Evolutionary conservation across 805 yeast genomes (phyloP), one percentile per base, ranked within the genome.

Genomic region (Ascoidea asiatica): DNA sequence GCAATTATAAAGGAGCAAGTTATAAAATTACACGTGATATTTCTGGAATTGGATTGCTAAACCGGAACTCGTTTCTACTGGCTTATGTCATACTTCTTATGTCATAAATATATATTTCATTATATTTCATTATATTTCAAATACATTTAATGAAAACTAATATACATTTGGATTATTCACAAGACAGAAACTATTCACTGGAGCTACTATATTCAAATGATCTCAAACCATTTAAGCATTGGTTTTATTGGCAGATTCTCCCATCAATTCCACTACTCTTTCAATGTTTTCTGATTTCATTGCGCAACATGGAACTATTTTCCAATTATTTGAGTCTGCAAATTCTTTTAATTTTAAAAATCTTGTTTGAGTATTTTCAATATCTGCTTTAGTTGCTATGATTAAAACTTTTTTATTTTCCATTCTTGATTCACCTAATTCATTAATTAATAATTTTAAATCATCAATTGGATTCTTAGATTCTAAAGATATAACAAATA

Each of bases 311-410:
- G 97, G 97, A 2, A 88, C 72, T 18, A 77, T 69, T 46, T 77
- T 75, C 95, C 95, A 87, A 0, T 39, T 4, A 38, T 60, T 59
- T 17, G 52, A 49, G 5, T 59, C 59, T n/a, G 75, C 73, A 52
- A 61, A 73, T 0, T 58, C 56, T 40, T 64, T 65, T 43, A 92
- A 63, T 5, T 44, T 47, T 2, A 40, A 39, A 52, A 65, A 90
- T 40, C 69, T 74, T 4, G 63, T 67, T 37, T 70, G 66, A 2
- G 81, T 62, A 2, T 63, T 72, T 39, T 72, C 73, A 19, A 85
- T 54, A 58, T 92, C 98, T 1, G 96, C 97, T 61, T 92, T 92
- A n/a, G 96, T 89, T 15, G 90, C 96, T 7, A 89, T 84, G 17
- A 92, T 75, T 46, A 92, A 64, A 1, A 82, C 71, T 38, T 67